Percentiles rank a stretch among this genome's conserved stretches.
Evolutionary conservation across 805 yeast genomes (phyloP).

Genomic region (Kazachstania taianensis): DNA sequence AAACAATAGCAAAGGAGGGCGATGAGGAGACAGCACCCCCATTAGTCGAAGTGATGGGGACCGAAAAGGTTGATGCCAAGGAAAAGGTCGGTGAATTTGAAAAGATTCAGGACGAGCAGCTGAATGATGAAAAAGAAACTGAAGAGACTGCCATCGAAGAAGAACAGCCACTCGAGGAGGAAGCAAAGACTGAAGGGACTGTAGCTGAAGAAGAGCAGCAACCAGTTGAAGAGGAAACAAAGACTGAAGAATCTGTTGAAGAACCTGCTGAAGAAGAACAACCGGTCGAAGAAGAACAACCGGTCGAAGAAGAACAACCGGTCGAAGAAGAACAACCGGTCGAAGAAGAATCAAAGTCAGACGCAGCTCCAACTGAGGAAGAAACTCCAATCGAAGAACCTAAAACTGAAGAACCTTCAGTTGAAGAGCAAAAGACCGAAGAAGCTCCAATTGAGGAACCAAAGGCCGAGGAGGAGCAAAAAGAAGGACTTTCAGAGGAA

Average conservation of each 20-base stretch:
- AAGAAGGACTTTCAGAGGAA: slow-evolving; percentile 7
- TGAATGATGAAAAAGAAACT: neutral
- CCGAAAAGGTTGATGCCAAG: neutral
- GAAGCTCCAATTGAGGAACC: neutral
- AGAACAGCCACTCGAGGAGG: slow-evolving; percentile 2
- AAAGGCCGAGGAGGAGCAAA: neutral
- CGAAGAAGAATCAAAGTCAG: neutral
- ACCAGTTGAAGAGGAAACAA: slow-evolving; percentile 1
- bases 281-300: slow-evolving; percentile 5
- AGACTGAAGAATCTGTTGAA: slow-evolving; percentile 6
- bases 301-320: neutral
- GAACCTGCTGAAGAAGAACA: slow-evolving; percentile 6
- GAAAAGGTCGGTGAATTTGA: neutral
- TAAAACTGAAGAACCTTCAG: slow-evolving; percentile 1
- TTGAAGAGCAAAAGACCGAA: slow-evolving; percentile 6
- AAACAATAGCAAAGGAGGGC: slow-evolving; percentile 17
- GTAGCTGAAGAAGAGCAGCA: slow-evolving; percentile 5
- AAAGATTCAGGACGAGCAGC: neutral
- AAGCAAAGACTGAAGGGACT: slow-evolving; percentile 5
- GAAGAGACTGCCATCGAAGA: slow-evolving; percentile 2
- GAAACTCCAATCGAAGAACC: slow-evolving; percentile 5
- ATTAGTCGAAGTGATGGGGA: neutral
- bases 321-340: neutral
- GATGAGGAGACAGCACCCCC: neutral
- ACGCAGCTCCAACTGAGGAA: too few relatives aligned